Evolutionary conservation across 2,329 filamentous ascomycete species (phyloP).

Genomic region (Calonectria naviculata): DNA sequence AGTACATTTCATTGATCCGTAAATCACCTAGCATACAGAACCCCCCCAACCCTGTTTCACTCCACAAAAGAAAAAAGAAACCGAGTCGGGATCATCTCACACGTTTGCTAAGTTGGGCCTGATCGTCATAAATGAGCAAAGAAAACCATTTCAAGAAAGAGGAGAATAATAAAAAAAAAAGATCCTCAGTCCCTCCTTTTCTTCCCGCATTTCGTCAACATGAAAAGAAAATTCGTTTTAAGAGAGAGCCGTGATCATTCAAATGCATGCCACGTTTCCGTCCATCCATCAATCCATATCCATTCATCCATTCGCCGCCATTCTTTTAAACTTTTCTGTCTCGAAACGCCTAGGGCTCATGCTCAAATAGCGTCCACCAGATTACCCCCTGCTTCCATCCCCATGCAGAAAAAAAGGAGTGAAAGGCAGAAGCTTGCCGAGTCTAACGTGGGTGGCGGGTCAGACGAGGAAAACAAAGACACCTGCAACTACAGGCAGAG

Average conservation of each 20-base stretch:
- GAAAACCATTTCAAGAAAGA: slow-evolving; percentile 21
- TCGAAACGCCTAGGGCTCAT: slow-evolving; percentile 45
- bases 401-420: slow-evolving; percentile 14
- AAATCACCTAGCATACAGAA: slow-evolving; percentile 41
- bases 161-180: slow-evolving; percentile 32
- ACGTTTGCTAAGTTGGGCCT: slow-evolving; percentile 20
- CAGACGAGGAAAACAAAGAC: slow-evolving; percentile 36
- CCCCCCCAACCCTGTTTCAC: slow-evolving; percentile 27
- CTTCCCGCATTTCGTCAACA: slow-evolving; percentile 26
- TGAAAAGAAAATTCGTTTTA: slow-evolving; percentile 29
- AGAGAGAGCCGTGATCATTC: slow-evolving; percentile 43
- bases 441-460: slow-evolving; percentile 36
- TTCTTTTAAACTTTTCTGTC: slow-evolving; percentile 43
- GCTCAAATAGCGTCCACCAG: slow-evolving; percentile 38
- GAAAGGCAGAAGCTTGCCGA: slow-evolving; percentile 34
- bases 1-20: slow-evolving; percentile 43
- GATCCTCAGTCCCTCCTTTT: slow-evolving; percentile 24
- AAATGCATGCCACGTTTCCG: slow-evolving; percentile 46
- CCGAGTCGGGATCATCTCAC: slow-evolving; percentile 21
- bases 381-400: slow-evolving; percentile 21
- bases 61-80: slow-evolving; percentile 28
- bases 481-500: slow-evolving; percentile 29
- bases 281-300: slow-evolving; percentile 43
- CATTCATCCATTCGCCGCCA: slow-evolving; percentile 43
- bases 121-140: slow-evolving; percentile 11